Conservation (phyloP, 768 basidiomycete species). For the Suillus weaverae region DNA sequence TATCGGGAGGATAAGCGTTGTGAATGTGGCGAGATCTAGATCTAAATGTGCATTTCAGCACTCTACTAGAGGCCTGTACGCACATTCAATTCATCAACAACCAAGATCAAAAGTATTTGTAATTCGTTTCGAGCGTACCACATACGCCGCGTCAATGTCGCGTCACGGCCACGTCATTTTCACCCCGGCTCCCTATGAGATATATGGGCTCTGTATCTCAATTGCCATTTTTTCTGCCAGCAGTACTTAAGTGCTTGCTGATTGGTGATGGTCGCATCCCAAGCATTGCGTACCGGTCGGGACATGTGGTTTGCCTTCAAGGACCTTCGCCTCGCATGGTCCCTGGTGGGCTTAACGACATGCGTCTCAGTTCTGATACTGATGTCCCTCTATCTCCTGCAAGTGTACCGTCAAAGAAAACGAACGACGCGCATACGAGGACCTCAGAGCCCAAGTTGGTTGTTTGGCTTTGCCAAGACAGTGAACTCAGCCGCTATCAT, state of each 20-base stretch:
- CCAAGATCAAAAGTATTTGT: background rate
- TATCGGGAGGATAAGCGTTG: background rate
- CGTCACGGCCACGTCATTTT: background rate
- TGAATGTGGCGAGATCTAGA: background rate
- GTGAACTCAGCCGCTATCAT: slow-evolving; percentile 28
- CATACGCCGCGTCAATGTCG: background rate
- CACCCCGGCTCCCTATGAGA: background rate
- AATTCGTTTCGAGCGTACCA: background rate
- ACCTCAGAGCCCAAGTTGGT: slow-evolving; percentile 38
- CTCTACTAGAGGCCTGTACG: background rate
- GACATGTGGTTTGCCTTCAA: background rate
- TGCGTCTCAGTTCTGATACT: background rate
- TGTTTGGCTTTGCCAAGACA: slow-evolving; percentile 38
- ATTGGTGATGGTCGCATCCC: background rate
- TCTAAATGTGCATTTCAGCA: background rate
- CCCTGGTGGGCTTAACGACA: background rate
- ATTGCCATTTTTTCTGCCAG: background rate
- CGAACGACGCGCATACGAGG: slow-evolving; percentile 37
- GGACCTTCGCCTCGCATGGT: background rate
- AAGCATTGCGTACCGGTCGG: background rate
- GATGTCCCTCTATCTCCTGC: background rate
- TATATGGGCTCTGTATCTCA: background rate
- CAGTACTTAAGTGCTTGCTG: background rate
- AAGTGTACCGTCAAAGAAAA: background rate
- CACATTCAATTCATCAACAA: background rate